Evolutionary conservation across 805 yeast species (phyloP).

Genomic region (Maudiozyma pseudohumilis): DNA sequence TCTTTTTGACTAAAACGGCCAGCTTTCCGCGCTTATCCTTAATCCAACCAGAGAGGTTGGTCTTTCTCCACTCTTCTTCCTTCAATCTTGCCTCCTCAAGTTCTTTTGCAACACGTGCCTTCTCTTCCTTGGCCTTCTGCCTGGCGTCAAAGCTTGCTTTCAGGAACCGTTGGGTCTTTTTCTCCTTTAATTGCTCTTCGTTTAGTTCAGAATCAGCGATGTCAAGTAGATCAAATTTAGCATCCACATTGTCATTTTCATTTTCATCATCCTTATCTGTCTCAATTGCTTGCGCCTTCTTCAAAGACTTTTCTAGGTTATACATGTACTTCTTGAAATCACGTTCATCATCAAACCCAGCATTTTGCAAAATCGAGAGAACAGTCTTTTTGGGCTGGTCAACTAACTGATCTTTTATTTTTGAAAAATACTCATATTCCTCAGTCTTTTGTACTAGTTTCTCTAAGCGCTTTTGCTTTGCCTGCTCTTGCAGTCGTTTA

Average conservation of each 20-base stretch:
- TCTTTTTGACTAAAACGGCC: conserved; percentile 44
- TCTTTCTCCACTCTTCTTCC: conserved; percentile 69
- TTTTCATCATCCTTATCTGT: conserved; percentile 51
- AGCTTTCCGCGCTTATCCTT: conserved; percentile 55
- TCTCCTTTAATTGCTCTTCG: conserved; percentile 76
- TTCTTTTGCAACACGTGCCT: conserved; percentile 51
- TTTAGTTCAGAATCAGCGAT: conserved; percentile 74
- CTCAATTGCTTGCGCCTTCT: conserved; percentile 55
- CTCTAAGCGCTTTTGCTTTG: conserved; percentile 73
- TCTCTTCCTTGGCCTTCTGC: conserved; percentile 69
- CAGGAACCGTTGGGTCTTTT: conserved; percentile 70
- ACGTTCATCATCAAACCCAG: conserved; percentile 68
- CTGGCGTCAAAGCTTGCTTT: conserved; percentile 88
- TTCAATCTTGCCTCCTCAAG: conserved; percentile 49
- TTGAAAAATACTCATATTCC: conserved; percentile 62
- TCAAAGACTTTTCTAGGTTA: conserved; percentile 58
- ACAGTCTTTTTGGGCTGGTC: conserved; percentile 44
- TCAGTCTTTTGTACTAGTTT: conserved; percentile 71
- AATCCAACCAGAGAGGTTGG: conserved; percentile 74
- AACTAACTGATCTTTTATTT: conserved; percentile 43
- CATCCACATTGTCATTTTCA: conserved; percentile 32
- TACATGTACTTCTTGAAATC: conserved; percentile 60
- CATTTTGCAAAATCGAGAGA: conserved; percentile 47
- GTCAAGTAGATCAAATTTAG: conserved; percentile 62
- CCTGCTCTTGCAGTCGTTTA: conserved; percentile 83